Base-by-base conservation (phyloP, 805 yeast species). In the Phaffomyces opuntiae region DNA sequence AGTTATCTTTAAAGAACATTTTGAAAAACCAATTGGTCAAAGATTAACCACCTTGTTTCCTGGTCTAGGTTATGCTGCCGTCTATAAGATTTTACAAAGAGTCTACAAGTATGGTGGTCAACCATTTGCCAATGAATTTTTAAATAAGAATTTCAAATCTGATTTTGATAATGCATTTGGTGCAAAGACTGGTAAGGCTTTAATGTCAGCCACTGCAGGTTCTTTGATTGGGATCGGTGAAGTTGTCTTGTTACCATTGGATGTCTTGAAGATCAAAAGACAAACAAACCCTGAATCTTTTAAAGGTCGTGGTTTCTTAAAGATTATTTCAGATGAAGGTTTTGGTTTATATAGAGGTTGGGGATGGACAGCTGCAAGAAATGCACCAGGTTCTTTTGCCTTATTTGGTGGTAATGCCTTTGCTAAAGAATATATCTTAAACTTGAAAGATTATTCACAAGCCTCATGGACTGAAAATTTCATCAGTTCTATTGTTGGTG, bases 301-400 rank as follows among this genome's bases (percentile, higher is more conserved):
- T 79, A 84, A 82, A 68, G 99, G 99, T 57, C 86, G 99, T 73
- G 98, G 99, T 11, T 90, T 93, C 70, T 50, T 90, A 55, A 84
- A 78, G 67, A 87, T 93, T 60, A 64, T 93, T 49, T 62, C 73
- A 46, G 99, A 93, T 63, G 99, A 93, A 70, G 98, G 99, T 17
- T 75, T 88, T 49, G 88, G 93, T 24, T 74, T 93, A 56, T 93
- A 93, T 73, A 78, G 96, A 65, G 99, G 99, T 54, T 90, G 97
- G 96, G 98, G 97, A 48, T 93, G 99, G 99, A 93, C 99, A 49
- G 95, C 95, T 56, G 99, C 99, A 38, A 84, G 99, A 78, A 93
- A 93, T 65, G 97, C 98, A 3, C 99, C 99, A 35, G 99, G 99
- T 49, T 88, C 96, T 2, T 93, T 93, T 63, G 96, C 98, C 16